phyloP scores from a whole-genome alignment of 345 rosid species.

The Gossypium turneri region DNA sequence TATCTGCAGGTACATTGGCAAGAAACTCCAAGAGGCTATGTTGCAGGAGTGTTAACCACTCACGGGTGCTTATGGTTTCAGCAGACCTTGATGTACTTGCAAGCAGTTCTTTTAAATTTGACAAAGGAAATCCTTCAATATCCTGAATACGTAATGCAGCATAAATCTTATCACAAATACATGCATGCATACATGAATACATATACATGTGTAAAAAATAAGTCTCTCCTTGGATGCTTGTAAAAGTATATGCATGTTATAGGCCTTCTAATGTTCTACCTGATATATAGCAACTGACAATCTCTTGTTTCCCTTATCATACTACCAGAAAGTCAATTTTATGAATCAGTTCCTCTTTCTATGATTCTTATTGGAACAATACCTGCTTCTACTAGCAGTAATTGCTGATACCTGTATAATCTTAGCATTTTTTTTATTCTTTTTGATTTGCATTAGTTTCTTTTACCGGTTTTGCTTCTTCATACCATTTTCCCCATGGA shows the following conservation, averaged over 20 bases:
- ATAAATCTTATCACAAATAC: not conserved
- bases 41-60: slow-evolving; percentile 91
- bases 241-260: not conserved
- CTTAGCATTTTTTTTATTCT: slow-evolving; percentile 1
- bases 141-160: slow-evolving; percentile 40
- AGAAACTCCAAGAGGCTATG: slow-evolving; percentile 84
- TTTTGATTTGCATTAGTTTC: not conserved
- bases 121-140: slow-evolving; percentile 96
- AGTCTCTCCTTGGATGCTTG: not conserved
- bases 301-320: not conserved
- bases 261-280: not conserved
- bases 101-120: slow-evolving; percentile 74
- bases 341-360: slow-evolving; percentile 1
- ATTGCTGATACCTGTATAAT: not conserved
- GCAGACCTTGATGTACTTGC: slow-evolving; percentile 86
- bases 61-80: slow-evolving; percentile 85
- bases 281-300: not conserved
- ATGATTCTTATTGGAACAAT: not conserved
- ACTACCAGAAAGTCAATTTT: not conserved
- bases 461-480: not conserved
- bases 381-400: not conserved
- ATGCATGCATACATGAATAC: not conserved
- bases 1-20: slow-evolving; percentile 87
- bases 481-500: not conserved
- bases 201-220: not conserved